Evolutionary conservation across 208 protist genomes (phyloP).

Genomic region (Trypanosoma vivax): DNA sequence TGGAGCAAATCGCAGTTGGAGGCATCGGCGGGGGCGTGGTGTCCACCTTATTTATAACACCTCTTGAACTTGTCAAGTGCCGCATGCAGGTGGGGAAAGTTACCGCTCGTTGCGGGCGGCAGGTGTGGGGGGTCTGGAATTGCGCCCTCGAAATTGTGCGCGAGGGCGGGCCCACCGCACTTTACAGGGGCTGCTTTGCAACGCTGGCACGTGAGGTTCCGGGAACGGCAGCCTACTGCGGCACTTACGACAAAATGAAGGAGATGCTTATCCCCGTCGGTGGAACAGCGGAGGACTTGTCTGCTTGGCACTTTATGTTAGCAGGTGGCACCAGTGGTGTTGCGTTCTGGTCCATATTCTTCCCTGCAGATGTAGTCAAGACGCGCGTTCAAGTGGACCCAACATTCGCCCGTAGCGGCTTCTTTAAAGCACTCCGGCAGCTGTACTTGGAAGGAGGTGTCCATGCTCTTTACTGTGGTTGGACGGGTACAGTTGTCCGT

Average conservation of each 20-base stretch:
- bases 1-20: conserved; percentile 36
- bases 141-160: conserved; percentile 37
- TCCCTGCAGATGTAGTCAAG: conserved; percentile 83
- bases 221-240: conserved; percentile 76
- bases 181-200: conserved; percentile 65
- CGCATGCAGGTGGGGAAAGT: conserved; percentile 66
- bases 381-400: conserved; percentile 82
- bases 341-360: conserved; percentile 80
- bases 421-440: conserved; percentile 26
- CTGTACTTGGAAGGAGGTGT: conserved; percentile 59
- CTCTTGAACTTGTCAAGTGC: conserved; percentile 86
- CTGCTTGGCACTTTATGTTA: conserved; percentile 52
- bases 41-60: conserved; percentile 56
- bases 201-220: conserved; percentile 79
- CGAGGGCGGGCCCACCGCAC: conserved; percentile 26
- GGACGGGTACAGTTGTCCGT: conserved; percentile 56
- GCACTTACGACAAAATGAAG: conserved; percentile 72
- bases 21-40: conserved; percentile 63
- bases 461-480: conserved; percentile 67
- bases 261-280: conserved; percentile 38
- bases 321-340: conserved; percentile 71
- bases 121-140: conserved; percentile 42
- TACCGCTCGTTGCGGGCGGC: conserved; percentile 1
- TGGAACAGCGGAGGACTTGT: conserved; percentile 25
- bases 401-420: conserved; percentile 10